Percentiles rank a stretch among this genome's conserved stretches.
phyloP scores from a whole-genome alignment of 1,139 yeast genomes.

The Yamadazyma kanchanaburiensis region DNA sequence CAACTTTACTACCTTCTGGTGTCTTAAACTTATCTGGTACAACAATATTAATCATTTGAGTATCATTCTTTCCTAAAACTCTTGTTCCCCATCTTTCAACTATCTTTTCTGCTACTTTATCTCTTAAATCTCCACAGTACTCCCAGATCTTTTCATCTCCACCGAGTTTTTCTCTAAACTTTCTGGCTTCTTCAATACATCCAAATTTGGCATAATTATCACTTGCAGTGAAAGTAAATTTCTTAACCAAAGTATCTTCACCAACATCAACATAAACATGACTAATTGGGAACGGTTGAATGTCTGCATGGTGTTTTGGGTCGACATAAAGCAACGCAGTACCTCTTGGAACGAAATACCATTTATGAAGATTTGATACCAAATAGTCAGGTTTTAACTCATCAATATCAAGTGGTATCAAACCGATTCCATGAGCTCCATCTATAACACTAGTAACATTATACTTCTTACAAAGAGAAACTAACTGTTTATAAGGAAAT shows the following conservation, averaged over 20 bases:
- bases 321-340: slow-evolving; percentile 61
- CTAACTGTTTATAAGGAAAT: slow-evolving; percentile 53
- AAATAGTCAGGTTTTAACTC: slow-evolving; percentile 57
- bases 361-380: slow-evolving; percentile 65
- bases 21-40: slow-evolving; percentile 28
- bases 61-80: slow-evolving; percentile 27
- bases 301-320: slow-evolving; percentile 42
- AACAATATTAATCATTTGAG: slow-evolving; percentile 28
- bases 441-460: slow-evolving; percentile 58
- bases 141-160: slow-evolving; percentile 54
- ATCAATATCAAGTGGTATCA: slow-evolving; percentile 40
- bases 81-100: slow-evolving; percentile 36
- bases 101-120: slow-evolving; percentile 33
- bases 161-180: slow-evolving; percentile 49
- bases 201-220: slow-evolving; percentile 24
- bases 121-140: slow-evolving; percentile 40
- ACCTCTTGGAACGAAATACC: slow-evolving; percentile 61
- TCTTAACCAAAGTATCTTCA: slow-evolving; percentile 30
- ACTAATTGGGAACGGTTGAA: slow-evolving; percentile 62
- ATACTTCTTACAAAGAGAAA: slow-evolving; percentile 44
- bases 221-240: slow-evolving; percentile 40
- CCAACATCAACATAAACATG: slow-evolving; percentile 24
- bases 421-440: slow-evolving; percentile 71
- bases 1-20: slow-evolving; percentile 6
- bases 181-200: slow-evolving; percentile 36